phyloP scores from a whole-genome alignment of 2,329 filamentous ascomycete species.

The Nectriaceae sp. region DNA sequence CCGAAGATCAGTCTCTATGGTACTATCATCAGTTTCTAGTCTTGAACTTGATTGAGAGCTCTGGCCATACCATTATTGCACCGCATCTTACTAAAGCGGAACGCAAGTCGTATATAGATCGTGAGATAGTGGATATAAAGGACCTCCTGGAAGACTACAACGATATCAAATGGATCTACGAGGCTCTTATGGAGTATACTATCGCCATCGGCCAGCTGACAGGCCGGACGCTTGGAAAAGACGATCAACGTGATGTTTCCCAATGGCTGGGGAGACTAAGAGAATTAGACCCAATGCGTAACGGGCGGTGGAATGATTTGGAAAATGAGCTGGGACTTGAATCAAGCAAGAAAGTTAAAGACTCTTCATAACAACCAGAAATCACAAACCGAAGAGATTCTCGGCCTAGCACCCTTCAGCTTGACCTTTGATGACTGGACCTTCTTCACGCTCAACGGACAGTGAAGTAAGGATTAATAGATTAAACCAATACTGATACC shows the following conservation, averaged over 20 bases:
- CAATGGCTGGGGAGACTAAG: constrained; percentile 67
- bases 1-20: constrained; percentile 95
- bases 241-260: constrained; percentile 48
- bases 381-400: no score
- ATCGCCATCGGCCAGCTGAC: constrained; percentile 58
- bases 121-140: constrained; percentile 74
- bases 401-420: no score
- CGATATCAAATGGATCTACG: constrained; percentile 81
- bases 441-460: no score
- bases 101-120: constrained; percentile 63
- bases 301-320: constrained; percentile 74
- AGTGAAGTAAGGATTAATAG: no score
- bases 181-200: constrained; percentile 78
- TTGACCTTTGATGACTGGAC: no score
- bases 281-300: constrained; percentile 72
- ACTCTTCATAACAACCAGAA: no score
- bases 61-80: constrained; percentile 59
- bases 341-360: neutral
- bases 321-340: constrained; percentile 45
- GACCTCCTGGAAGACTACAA: constrained; percentile 62
- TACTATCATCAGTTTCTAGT: constrained; percentile 93
- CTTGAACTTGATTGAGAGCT: constrained; percentile 60
- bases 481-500: no score
- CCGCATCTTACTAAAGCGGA: constrained; percentile 63
- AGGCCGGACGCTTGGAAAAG: constrained; percentile 38